phyloP scores from a whole-genome alignment of 768 basidiomycete species.

The Collybia mongolica region DNA sequence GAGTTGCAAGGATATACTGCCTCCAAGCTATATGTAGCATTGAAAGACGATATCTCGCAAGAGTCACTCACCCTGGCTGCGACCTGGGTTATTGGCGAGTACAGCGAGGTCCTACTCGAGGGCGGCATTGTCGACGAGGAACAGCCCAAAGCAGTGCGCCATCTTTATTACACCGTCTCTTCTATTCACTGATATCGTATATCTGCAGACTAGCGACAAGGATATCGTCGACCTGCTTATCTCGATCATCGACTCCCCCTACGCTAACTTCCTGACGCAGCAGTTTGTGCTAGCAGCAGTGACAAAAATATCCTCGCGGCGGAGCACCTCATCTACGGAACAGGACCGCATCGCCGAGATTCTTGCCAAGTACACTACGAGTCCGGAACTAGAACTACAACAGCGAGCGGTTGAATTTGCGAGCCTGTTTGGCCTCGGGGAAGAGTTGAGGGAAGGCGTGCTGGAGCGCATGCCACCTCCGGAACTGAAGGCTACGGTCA shows the following conservation, averaged over 20 bases:
- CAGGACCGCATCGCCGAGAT: conserved; percentile 80
- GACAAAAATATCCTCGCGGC: conserved; percentile 87
- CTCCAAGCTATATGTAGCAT: conserved; percentile 84
- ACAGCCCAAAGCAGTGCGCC: conserved; percentile 60
- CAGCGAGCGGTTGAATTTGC: conserved; percentile 96
- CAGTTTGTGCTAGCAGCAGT: conserved; percentile 91
- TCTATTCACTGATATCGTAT: conserved; percentile 1
- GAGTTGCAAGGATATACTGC: conserved; percentile 96
- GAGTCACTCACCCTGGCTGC: conserved; percentile 92
- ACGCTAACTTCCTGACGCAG: conserved; percentile 85
- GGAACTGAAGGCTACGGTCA: conserved; percentile 94
- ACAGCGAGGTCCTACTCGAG: conserved; percentile 86
- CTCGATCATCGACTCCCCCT: conserved; percentile 89
- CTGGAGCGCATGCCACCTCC: conserved; percentile 99
- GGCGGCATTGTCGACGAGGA: conserved; percentile 80
- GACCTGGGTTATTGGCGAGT: conserved; percentile 97
- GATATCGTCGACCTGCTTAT: conserved; percentile 86
- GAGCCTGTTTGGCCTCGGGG: conserved; percentile 71
- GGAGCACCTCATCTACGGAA: conserved; percentile 60
- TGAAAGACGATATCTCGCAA: conserved; percentile 91
- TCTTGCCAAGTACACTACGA: conserved; percentile 80
- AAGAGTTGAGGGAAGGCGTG: conserved; percentile 75
- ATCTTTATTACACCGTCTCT: too few relatives aligned
- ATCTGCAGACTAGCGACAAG: conserved; percentile 65
- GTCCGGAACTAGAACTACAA: conserved; percentile 91